A percentile compares a stretch with the other conserved stretches of the same genome.
Evolutionary conservation across 305 asterid species (phyloP).

Genomic region (Fraxinus albicans): DNA sequence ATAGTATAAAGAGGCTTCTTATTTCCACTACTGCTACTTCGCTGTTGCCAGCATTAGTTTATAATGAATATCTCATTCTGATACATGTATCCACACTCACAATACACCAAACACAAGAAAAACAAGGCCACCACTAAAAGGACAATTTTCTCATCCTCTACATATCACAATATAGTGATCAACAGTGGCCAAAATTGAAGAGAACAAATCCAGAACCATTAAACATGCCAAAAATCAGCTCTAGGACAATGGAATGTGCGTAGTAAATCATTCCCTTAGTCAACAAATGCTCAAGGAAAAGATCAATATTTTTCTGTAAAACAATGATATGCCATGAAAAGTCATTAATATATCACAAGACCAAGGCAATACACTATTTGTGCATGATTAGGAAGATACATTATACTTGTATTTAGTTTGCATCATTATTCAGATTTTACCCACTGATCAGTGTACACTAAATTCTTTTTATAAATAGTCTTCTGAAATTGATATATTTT

Average conservation of each 20-base stretch:
- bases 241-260: constrained; percentile 14
- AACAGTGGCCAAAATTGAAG: constrained; percentile 9
- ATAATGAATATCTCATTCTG: background rate
- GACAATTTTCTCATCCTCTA: constrained; percentile 1
- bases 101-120: background rate
- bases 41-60: background rate
- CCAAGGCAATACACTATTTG: background rate
- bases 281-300: constrained; percentile 17
- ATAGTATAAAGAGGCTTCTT: constrained; percentile 18
- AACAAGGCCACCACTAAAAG: background rate
- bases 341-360: constrained; percentile 13
- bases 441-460: background rate
- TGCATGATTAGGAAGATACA: constrained; percentile 9
- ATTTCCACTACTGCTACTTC: constrained; percentile 11
- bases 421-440: constrained; percentile 4
- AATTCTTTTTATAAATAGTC: background rate
- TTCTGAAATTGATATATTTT: background rate
- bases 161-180: constrained; percentile 18
- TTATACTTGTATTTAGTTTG: background rate
- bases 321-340: constrained; percentile 17
- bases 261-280: constrained; percentile 6
- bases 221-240: constrained; percentile 4
- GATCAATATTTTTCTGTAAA: constrained; percentile 7
- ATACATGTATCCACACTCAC: constrained; percentile 1
- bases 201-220: constrained; percentile 2